Base-by-base conservation (phyloP, 1,139 yeast species). In the Scheffersomyces stambukii region DNA sequence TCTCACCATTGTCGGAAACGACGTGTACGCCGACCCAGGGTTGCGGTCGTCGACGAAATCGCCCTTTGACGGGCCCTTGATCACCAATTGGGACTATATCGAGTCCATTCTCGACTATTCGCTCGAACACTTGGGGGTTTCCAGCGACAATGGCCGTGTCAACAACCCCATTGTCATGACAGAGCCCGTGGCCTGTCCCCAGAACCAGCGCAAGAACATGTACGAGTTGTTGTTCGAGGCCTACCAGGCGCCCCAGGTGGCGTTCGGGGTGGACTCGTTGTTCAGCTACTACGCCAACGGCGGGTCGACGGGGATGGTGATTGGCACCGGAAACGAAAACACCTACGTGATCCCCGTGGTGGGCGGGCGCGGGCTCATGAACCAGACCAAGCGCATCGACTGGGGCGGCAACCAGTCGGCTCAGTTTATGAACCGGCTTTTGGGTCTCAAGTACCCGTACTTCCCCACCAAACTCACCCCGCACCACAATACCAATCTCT, bases 51-150 rank as follows among this genome's bases (percentile, higher is more conserved):
- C 81, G 28, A 72, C 85, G 26, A 78, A 76, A 45, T 66, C 84
- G 3, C 96, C 96, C 0, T 91, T 74, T 50, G 98, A 93, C 54
- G 96, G 95, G 0, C 74, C 86, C 3, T 60, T 86, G 42, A 64
- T 91, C 20, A 79, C 94, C 16, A 91, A 89, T 52, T 93, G 98
- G 97, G 98, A 93, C 36, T 75, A 81, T 34, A 72, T 82, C 6
- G 98, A 93, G 51, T 72, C 69, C 32, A 73, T 91, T 32, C 54
- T 93, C 32, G 97, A 91, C 51, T 91, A 88, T 49, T 67, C 91
- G 0, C 81, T 91, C 50, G 74, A 78, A 35, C 94, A 84, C 52
- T 50, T 91, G 29, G 81, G 88, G 4, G 94, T 85, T 3, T 50
- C 57, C 12, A 70, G 84, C 9, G 41, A 48, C 17, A 48, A 57